phyloP scores from a whole-genome alignment of 805 yeast genomes.

The Lipomyces lipofer region DNA sequence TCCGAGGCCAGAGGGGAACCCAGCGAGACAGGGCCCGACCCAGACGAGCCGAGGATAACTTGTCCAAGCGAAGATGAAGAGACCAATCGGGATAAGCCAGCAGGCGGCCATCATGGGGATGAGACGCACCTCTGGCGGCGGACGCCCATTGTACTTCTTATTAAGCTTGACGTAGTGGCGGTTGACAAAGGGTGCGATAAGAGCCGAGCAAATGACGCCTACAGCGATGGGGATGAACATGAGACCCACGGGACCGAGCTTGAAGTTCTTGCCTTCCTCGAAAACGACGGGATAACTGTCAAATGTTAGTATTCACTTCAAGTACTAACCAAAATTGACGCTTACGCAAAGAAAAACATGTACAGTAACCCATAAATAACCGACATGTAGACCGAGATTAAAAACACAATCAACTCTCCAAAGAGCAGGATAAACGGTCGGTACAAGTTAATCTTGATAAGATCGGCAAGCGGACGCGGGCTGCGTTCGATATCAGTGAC shows the following conservation, averaged over 20 bases:
- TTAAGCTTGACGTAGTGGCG: constrained; percentile 37
- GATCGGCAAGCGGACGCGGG: constrained; percentile 64
- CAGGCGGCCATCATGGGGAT: constrained; percentile 62
- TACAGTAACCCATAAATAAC: constrained; percentile 52
- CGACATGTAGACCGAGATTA: constrained; percentile 53
- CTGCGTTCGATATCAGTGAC: constrained; percentile 67
- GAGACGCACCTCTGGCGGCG: constrained; percentile 58
- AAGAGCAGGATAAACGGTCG: constrained; percentile 73
- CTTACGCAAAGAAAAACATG: constrained; percentile 58
- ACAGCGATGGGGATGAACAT: constrained; percentile 69
- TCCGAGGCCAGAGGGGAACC: constrained; percentile 47
- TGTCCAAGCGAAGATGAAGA: constrained; percentile 63
- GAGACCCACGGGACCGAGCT: constrained; percentile 58
- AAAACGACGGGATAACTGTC: constrained; percentile 56
- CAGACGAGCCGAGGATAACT: constrained; percentile 52
- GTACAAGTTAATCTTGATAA: constrained; percentile 64
- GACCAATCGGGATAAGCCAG: constrained; percentile 52
- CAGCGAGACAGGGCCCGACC: constrained; percentile 53
- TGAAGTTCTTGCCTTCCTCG: constrained; percentile 52
- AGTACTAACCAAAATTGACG: background rate
- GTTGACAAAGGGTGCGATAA: constrained; percentile 39
- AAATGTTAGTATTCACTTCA: background rate
- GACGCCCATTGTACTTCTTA: constrained; percentile 49
- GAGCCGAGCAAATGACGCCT: constrained; percentile 66
- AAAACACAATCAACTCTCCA: constrained; percentile 47